Percentiles rank a stretch among this genome's conserved stretches.
Conservation (phyloP, 2,329 filamentous ascomycete species). For the Stachybotrys chlorohalonatus region DNA sequence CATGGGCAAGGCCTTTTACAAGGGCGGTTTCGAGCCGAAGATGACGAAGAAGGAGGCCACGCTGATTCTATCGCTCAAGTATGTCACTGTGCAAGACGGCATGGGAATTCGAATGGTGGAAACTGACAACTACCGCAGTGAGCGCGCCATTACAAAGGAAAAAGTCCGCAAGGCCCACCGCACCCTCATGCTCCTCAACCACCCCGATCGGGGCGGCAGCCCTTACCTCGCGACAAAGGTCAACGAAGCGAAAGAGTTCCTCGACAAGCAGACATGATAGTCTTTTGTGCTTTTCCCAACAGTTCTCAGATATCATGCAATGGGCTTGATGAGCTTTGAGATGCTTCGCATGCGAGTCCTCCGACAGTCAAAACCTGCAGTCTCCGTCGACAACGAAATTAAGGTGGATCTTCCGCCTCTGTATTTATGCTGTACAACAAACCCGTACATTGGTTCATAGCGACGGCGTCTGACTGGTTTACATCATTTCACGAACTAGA, state of each 20-base stretch:
- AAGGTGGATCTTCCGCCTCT: not conserved
- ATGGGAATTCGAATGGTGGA: conserved; percentile 2
- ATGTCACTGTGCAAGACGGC: conserved; percentile 16
- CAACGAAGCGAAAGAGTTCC: conserved; percentile 94
- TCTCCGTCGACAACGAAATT: not conserved
- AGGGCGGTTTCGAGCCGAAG: conserved; percentile 92
- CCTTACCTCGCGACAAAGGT: conserved; percentile 96
- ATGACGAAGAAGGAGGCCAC: conserved; percentile 92
- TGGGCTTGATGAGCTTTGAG: not conserved
- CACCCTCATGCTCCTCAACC: conserved; percentile 92
- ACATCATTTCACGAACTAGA: conserved; percentile 8
- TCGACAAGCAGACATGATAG: conserved; percentile 57
- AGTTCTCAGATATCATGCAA: too few relatives aligned
- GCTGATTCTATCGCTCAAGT: conserved; percentile 86
- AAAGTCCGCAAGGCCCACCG: conserved; percentile 94
- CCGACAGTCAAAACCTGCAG: too few relatives aligned
- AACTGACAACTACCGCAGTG: conserved; percentile 40
- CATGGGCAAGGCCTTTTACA: conserved; percentile 89
- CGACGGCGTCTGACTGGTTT: conserved; percentile 31
- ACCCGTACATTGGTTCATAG: conserved; percentile 25
- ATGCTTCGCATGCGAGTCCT: too few relatives aligned
- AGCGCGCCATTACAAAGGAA: conserved; percentile 80
- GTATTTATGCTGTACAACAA: conserved; percentile 23
- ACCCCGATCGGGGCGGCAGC: conserved; percentile 93
- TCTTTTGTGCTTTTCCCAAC: not conserved